Evolutionary conservation across 139 green algal species (phyloP), one percentile per base, ranked within the genome.

Genomic region (Astrephomene gubernaculifera): DNA sequence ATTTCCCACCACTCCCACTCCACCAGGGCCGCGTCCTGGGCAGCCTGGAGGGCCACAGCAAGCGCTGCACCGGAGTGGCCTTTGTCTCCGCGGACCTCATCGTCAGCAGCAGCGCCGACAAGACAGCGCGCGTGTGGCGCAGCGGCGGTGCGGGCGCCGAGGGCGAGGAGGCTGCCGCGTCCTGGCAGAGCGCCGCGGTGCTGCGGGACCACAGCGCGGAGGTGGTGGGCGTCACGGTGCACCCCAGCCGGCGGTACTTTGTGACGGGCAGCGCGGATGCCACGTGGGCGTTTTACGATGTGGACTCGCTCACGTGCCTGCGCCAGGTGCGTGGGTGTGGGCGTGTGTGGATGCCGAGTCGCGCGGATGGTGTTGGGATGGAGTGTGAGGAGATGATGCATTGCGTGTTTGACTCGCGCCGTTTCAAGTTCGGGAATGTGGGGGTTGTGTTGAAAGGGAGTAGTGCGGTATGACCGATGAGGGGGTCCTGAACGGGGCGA

Each of bases 281-380:
- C 39, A 94, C 90, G 7, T 99, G 96, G 95, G 89, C 68, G 45
- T 97, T 98, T 85, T 98, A 96, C 71, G 96, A 98, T 72, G 38
- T 98, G 22, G 83, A 86, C 17, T 87, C 83, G 0, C 91, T 89
- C 14, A 69, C 45, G 9, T 98, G 94, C 90, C 87, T 98, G 21
- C 92, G 92, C 8, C 90, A 96, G 92, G 94, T 96, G 80, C 5
- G 76, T 29, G 12, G 12, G n/a, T n/a, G n/a, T n/a, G n/a, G n/a
- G n/a, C n/a, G n/a, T n/a, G n/a, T n/a, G n/a, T n/a, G n/a, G n/a
- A n/a, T n/a, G n/a, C n/a, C n/a, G n/a, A n/a, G n/a, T n/a, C n/a
- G n/a, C n/a, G n/a, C n/a, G n/a, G n/a, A n/a, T n/a, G n/a, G n/a
- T n/a, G n/a, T n/a, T n/a, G n/a, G n/a, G n/a, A n/a, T n/a, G n/a